Percentiles rank a stretch among this genome's conserved stretches.
These are phyloP conservation scores for Emericellopsis cladophorae DNA, from an alignment of 2,329 filamentous ascomycete species.

Conservation along the genomic window DNA sequence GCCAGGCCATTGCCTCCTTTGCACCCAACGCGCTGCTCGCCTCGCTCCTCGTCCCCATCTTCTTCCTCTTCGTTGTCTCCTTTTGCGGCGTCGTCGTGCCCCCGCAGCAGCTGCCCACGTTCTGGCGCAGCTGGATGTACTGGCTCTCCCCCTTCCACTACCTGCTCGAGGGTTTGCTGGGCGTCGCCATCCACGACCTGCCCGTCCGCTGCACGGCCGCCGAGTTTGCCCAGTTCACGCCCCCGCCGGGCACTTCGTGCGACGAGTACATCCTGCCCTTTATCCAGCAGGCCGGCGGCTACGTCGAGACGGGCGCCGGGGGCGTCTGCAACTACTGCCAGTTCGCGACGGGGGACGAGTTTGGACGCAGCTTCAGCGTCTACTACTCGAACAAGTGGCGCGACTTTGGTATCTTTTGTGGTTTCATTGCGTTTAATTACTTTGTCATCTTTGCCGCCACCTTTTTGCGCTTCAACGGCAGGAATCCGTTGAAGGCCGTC, in stretches of 20 bases:
- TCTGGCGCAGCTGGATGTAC: constrained; percentile 56
- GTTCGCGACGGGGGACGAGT: constrained; percentile 47
- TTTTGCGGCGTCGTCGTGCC: constrained; percentile 64
- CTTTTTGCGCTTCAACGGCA: constrained; percentile 24
- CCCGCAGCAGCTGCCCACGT: constrained; percentile 39
- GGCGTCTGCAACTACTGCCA: constrained; percentile 54
- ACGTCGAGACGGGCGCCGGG: constrained; percentile 38
- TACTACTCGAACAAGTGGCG: constrained; percentile 51
- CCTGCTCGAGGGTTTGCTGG: constrained; percentile 49
- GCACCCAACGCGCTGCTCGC: constrained; percentile 55
- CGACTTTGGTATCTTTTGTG: constrained; percentile 52
- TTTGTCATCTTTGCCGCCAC: constrained; percentile 23
- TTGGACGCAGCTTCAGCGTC: constrained; percentile 45
- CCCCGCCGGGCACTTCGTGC: constrained; percentile 48
- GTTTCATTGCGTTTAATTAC: constrained; percentile 53
- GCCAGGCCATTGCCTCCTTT: constrained; percentile 55
- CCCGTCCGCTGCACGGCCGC: constrained; percentile 38
- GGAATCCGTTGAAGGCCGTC: constrained; percentile 20
- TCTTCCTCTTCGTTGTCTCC: constrained; percentile 56
- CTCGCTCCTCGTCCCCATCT: constrained; percentile 52
- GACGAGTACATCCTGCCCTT: constrained; percentile 43
- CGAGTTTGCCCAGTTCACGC: constrained; percentile 47
- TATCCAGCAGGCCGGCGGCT: constrained; percentile 42
- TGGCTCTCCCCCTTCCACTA: constrained; percentile 57
- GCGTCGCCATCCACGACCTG: constrained; percentile 38